Percentiles rank a stretch among this genome's conserved stretches.
Evolutionary conservation across 495 filamentous ascomycete species (phyloP).

Genomic region (Podospora didyma): DNA sequence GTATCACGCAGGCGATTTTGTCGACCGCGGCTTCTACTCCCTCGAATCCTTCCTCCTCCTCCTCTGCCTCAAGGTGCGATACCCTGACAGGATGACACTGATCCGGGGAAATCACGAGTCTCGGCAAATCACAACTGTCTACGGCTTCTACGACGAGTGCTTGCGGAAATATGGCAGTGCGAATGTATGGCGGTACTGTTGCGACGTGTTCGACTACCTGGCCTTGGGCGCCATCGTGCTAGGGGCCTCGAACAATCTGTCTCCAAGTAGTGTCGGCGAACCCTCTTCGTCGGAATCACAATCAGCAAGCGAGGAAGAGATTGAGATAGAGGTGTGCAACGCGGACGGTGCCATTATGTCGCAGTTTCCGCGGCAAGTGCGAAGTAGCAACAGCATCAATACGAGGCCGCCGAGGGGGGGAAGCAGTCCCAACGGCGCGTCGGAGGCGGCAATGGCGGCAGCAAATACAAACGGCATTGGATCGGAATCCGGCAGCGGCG

Average conservation of each 20-base stretch:
- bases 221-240: conserved; percentile 92
- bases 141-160: conserved; percentile 99
- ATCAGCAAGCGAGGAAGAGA: conserved; percentile 55
- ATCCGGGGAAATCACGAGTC: conserved; percentile 98
- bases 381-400: conserved; percentile 13
- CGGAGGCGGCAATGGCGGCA: neutral
- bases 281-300: conserved; percentile 3
- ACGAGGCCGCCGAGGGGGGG: conserved; percentile 12
- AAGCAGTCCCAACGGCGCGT: conserved; percentile 39
- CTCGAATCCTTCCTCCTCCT: conserved; percentile 94
- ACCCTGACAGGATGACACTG: conserved; percentile 94
- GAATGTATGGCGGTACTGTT: conserved; percentile 98
- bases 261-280: conserved; percentile 44
- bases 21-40: conserved; percentile 97
- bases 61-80: conserved; percentile 93
- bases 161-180: conserved; percentile 95
- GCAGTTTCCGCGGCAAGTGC: conserved; percentile 55
- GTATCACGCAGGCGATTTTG: conserved; percentile 69
- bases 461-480: conserved; percentile 8
- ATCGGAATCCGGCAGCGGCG: neutral
- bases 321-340: conserved; percentile 90
- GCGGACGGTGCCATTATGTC: conserved; percentile 72
- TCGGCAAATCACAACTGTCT: conserved; percentile 94
- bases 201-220: conserved; percentile 97
- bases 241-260: conserved; percentile 73